Evolutionary conservation across 106 monocot genomes (phyloP).

Genomic region (Phalaenopsis aphrodite): DNA sequence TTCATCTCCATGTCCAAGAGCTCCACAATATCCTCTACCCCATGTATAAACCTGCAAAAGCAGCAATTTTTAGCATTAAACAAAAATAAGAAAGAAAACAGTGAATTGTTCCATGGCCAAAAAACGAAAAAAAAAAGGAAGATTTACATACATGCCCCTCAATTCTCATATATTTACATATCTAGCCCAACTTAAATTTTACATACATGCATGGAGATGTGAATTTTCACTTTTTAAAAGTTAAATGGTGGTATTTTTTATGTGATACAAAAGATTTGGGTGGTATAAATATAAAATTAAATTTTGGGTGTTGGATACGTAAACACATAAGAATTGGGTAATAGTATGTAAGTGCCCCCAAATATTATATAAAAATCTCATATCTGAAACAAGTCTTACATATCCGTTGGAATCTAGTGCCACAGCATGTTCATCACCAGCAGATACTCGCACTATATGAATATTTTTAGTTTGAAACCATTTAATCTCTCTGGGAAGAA

Average conservation of each 20-base stretch:
- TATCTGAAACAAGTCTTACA: conserved; percentile 28
- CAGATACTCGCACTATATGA: conserved; percentile 78
- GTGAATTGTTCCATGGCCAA: not conserved
- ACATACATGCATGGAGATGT: no score
- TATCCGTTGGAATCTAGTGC: conserved; percentile 86
- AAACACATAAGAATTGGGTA: no score
- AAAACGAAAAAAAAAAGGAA: not conserved
- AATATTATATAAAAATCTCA: not conserved
- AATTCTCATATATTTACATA: no score
- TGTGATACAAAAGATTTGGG: no score
- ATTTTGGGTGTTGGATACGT: no score
- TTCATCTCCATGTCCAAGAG: conserved; percentile 92
- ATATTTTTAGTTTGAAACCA: conserved; percentile 63
- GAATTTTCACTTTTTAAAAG: no score
- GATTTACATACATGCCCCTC: no score
- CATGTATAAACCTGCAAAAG: conserved; percentile 86
- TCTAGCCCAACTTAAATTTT: no score
- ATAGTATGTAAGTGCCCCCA: no score
- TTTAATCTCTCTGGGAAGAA: conserved; percentile 67
- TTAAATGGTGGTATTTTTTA: no score
- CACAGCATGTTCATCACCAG: conserved; percentile 98
- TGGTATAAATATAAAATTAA: no score
- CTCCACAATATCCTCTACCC: conserved; percentile 98
- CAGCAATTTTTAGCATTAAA: not conserved
- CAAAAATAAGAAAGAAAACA: not conserved